A percentile compares a stretch with the other conserved stretches of the same genome.
phyloP scores from a whole-genome alignment of 345 rosid genomes.

The Conringia planisiliqua region DNA sequence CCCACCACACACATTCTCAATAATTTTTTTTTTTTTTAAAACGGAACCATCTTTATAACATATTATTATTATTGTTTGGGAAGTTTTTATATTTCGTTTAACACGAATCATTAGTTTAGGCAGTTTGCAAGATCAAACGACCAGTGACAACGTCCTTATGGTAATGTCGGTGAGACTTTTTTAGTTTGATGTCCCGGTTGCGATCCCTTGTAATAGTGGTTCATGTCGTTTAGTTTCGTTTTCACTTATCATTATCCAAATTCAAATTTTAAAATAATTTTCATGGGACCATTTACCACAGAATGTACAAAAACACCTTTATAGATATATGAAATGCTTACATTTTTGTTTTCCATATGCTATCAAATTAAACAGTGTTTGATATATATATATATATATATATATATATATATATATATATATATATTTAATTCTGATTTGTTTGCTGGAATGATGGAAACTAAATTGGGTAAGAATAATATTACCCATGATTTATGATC shows the following conservation, averaged over 20 bases:
- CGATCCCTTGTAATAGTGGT: neutral
- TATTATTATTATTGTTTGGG: neutral
- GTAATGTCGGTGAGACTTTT: constrained; percentile 20
- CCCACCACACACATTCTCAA: constrained; percentile 26
- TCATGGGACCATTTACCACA: neutral
- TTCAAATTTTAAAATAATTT: neutral
- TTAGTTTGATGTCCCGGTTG: neutral
- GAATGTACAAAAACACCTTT: neutral
- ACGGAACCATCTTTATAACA: neutral
- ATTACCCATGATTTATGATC: constrained; percentile 24
- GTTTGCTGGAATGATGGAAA: constrained; percentile 11
- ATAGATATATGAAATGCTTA: neutral
- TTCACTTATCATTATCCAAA: neutral
- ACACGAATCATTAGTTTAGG: constrained; percentile 6
- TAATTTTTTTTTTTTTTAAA: neutral
- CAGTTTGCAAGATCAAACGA: neutral
- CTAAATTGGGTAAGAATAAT: neutral
- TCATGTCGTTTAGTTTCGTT: constrained; percentile 5
- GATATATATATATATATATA: too few species aligned
- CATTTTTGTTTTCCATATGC: neutral
- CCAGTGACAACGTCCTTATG: constrained; percentile 11
- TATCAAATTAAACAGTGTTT: neutral
- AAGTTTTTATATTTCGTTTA: neutral
- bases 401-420: too few species aligned
- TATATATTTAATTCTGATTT: neutral